Evolutionary conservation across 139 green algal species (phyloP).

Genomic region (Chlamydomonas incerta): DNA sequence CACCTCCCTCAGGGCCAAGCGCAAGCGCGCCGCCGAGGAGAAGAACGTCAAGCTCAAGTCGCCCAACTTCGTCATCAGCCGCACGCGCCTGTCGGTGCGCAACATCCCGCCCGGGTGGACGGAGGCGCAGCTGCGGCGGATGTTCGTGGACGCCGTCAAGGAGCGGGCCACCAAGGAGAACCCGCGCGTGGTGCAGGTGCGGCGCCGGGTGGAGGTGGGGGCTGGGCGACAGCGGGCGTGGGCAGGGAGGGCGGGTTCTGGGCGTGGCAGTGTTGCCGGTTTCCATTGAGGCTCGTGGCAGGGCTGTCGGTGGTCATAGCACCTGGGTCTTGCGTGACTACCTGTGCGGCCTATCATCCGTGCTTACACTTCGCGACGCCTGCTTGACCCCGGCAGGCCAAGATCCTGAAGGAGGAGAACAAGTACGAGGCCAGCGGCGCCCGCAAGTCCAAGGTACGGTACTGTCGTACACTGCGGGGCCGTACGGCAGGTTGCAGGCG

Average conservation of each 20-base stretch:
- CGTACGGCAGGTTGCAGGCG: too few species aligned
- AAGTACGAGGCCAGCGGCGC: conserved; percentile 43
- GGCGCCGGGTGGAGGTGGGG: background rate
- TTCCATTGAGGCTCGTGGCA: too few species aligned
- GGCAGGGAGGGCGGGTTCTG: too few species aligned
- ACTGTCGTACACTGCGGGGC: too few species aligned
- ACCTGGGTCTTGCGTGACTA: too few species aligned
- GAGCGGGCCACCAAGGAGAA: conserved; percentile 82
- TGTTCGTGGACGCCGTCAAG: conserved; percentile 75
- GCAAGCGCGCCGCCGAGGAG: conserved; percentile 74
- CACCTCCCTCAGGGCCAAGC: conserved; percentile 59
- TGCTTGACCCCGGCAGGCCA: conserved; percentile 70
- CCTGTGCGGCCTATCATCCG: too few species aligned
- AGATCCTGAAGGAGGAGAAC: conserved; percentile 87
- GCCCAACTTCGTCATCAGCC: conserved; percentile 93
- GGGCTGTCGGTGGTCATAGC: too few species aligned
- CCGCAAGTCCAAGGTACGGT: conserved; percentile 48
- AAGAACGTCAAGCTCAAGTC: conserved; percentile 88
- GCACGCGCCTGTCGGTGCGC: conserved; percentile 84
- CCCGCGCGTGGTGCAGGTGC: conserved; percentile 77
- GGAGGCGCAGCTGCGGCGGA: conserved; percentile 65
- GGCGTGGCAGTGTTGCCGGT: too few species aligned
- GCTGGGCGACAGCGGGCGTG: too few species aligned
- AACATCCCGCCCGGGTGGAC: conserved; percentile 84
- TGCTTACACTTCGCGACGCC: too few species aligned